A percentile compares a stretch with the other conserved stretches of the same genome.
These are phyloP conservation scores for Psidium guajava DNA, from an alignment of 345 rosid genomes.

Conservation along the genomic window DNA sequence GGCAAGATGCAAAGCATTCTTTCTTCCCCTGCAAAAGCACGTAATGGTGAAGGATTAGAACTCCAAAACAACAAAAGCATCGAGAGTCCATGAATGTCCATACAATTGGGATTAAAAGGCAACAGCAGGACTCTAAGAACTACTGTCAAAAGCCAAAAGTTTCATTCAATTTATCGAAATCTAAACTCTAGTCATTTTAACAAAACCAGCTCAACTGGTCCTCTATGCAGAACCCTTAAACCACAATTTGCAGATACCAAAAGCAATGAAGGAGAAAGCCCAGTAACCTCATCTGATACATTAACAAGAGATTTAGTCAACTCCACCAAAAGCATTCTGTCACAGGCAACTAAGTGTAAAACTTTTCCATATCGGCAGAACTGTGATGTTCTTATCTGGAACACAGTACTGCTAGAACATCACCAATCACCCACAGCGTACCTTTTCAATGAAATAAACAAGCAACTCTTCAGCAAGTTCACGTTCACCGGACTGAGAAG, in stretches of 20 bases:
- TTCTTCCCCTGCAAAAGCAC: conserved; percentile 29
- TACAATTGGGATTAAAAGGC: not conserved
- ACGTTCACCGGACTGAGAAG: conserved; percentile 94
- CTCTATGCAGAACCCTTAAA: not conserved
- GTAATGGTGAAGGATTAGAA: not conserved
- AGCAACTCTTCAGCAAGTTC: conserved; percentile 96
- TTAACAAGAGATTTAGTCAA: not conserved
- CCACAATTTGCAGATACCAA: not conserved
- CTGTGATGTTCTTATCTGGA: not conserved
- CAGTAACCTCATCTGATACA: not conserved
- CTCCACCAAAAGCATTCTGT: not conserved
- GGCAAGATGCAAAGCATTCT: conserved; percentile 41
- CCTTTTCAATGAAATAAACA: conserved; percentile 93
- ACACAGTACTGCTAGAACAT: not conserved
- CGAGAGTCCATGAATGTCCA: not conserved
- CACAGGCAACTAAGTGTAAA: not conserved
- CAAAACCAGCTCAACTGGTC: not conserved
- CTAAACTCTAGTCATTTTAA: not conserved
- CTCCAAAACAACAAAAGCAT: not conserved
- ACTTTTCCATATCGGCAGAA: not conserved
- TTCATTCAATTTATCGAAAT: not conserved
- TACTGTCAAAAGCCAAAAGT: not conserved
- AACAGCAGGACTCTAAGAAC: not conserved
- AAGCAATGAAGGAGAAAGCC: not conserved
- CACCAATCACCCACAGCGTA: not conserved